Conservation (phyloP, 106 monocot genomes). For the Dioscorea zingiberensis region DNA sequence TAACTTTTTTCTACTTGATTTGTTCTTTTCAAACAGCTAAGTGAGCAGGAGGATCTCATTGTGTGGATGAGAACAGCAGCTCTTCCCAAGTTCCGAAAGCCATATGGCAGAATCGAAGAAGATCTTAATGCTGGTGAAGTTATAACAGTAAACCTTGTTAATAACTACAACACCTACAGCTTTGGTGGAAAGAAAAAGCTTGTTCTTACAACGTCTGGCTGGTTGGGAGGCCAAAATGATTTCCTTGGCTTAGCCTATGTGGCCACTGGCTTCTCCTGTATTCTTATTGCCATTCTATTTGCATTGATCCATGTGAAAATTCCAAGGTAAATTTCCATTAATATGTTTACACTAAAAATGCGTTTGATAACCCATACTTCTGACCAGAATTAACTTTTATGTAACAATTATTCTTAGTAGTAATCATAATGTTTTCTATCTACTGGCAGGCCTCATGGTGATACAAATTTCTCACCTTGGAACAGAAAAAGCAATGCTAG, state of each 20-base stretch:
- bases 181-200: constrained; percentile 85
- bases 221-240: constrained; percentile 85
- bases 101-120: constrained; percentile 81
- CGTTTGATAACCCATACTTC: no score
- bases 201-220: constrained; percentile 64
- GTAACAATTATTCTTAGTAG: background rate
- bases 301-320: constrained; percentile 80
- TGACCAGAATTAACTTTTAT: background rate
- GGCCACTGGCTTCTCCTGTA: constrained; percentile 39
- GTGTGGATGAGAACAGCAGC: constrained; percentile 91
- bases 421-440: background rate
- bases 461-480: constrained; percentile 31
- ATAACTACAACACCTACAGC: constrained; percentile 89
- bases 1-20: background rate
- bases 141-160: constrained; percentile 42
- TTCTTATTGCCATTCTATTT: constrained; percentile 54
- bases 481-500: constrained; percentile 24
- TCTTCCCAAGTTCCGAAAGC: constrained; percentile 83
- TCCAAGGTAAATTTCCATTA: constrained; percentile 55
- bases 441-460: constrained; percentile 46
- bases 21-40: constrained; percentile 38
- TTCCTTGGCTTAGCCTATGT: constrained; percentile 80
- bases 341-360: no score
- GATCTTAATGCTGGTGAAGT: constrained; percentile 51
- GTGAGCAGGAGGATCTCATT: constrained; percentile 87